Percentiles rank a stretch among this genome's conserved stretches.
Conservation (phyloP, 2,329 filamentous ascomycete species). For the Onygena corvina region DNA sequence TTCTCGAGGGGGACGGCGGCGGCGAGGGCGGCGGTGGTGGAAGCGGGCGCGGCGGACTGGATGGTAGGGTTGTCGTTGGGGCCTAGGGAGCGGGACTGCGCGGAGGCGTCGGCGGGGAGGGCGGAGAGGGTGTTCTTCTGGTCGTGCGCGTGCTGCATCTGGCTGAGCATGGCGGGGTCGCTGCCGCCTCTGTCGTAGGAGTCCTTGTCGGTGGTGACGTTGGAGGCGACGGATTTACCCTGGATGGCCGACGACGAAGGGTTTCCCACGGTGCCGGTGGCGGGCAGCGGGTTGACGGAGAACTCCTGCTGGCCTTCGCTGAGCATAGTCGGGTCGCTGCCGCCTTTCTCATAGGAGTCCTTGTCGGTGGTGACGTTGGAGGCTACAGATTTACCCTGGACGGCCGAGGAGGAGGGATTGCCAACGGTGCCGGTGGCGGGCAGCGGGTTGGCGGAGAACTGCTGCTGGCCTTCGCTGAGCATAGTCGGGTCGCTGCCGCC, state of each 20-base stretch:
- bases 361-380: slow-evolving; percentile 57
- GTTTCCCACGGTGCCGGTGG: slow-evolving; percentile 54
- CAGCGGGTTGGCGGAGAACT: slow-evolving; percentile 43
- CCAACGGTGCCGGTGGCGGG: slow-evolving; percentile 48
- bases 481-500: slow-evolving; percentile 44
- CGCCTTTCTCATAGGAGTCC: slow-evolving; percentile 72
- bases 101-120: background rate
- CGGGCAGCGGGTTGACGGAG: slow-evolving; percentile 47
- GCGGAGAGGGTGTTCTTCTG: background rate
- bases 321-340: slow-evolving; percentile 38
- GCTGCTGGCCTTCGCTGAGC: slow-evolving; percentile 25
- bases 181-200: slow-evolving; percentile 69
- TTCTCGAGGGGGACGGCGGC: slow-evolving; percentile 34
- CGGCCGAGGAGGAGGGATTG: too few species aligned
- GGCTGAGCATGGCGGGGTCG: slow-evolving; percentile 32
- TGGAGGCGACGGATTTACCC: slow-evolving; percentile 68
- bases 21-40: slow-evolving; percentile 37
- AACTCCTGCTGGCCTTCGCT: slow-evolving; percentile 33
- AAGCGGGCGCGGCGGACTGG: slow-evolving; percentile 42
- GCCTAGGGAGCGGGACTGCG: background rate
- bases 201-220: slow-evolving; percentile 57
- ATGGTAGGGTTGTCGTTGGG: slow-evolving; percentile 34
- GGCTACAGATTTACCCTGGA: slow-evolving; percentile 63
- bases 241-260: slow-evolving; percentile 64
- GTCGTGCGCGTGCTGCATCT: slow-evolving; percentile 22